A percentile compares a stretch with the other conserved stretches of the same genome.
phyloP scores from a whole-genome alignment of 331 rosid genomes.

The Malus hybrid region DNA sequence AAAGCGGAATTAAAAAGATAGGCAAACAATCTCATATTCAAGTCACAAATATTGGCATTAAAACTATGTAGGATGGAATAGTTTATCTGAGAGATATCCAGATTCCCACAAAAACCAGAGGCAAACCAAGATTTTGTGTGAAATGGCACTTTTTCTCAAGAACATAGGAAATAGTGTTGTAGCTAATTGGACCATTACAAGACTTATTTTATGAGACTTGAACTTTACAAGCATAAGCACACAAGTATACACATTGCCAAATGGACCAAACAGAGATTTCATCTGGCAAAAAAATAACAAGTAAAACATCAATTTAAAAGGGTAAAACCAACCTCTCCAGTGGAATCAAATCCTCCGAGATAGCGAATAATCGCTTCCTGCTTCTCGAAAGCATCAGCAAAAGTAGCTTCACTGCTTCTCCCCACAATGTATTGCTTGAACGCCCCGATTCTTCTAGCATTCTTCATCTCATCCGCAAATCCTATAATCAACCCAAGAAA shows the following conservation, averaged over 20 bases:
- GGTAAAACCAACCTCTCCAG: slow-evolving; percentile 58
- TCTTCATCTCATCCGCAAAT: slow-evolving; percentile 76
- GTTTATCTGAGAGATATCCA: neutral
- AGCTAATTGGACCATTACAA: no score
- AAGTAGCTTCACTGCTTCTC: slow-evolving; percentile 78
- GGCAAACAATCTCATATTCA: neutral
- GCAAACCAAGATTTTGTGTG: neutral
- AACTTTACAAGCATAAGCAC: no score
- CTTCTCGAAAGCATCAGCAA: slow-evolving; percentile 54
- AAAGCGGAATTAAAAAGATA: neutral
- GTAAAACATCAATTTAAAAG: neutral
- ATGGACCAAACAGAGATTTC: neutral
- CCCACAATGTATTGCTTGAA: slow-evolving; percentile 79
- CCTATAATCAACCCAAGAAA: slow-evolving; percentile 22
- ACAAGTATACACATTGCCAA: neutral
- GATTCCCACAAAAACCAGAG: neutral
- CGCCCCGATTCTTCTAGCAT: slow-evolving; percentile 53
- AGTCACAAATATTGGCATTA: neutral
- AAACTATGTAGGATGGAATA: neutral
- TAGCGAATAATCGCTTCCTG: slow-evolving; percentile 67
- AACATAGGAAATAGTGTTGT: neutral
- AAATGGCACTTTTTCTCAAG: neutral
- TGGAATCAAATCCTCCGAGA: slow-evolving; percentile 58
- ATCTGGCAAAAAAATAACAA: neutral
- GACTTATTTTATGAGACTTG: neutral